These are phyloP conservation scores for Auriscalpium vulgare DNA, from an alignment of 768 basidiomycete genomes.

Conservation along the genomic window DNA sequence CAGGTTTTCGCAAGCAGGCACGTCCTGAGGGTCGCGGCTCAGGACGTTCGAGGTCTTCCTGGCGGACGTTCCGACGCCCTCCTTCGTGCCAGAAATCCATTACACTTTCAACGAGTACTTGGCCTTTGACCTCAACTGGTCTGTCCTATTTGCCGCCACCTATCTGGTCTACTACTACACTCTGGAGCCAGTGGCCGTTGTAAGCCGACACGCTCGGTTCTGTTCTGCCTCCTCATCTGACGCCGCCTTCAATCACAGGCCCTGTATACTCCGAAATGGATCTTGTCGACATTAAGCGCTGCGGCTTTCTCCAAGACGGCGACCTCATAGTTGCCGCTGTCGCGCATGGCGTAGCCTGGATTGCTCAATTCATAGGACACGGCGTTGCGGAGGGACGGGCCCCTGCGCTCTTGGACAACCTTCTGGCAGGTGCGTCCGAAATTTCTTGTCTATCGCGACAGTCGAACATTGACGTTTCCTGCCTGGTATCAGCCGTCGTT, in stretches of 20 bases:
- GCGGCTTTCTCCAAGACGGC: constrained; percentile 52
- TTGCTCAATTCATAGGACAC: constrained; percentile 87
- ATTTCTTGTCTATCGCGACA: too few species aligned
- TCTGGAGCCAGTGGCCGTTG: constrained; percentile 82
- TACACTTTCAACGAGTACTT: constrained; percentile 53
- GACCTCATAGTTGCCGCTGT: constrained; percentile 44
- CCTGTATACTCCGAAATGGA: constrained; percentile 68
- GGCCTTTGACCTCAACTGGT: constrained; percentile 59
- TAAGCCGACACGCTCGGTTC: constrained; percentile 35
- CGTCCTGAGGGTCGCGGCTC: neutral
- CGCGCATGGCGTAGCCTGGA: constrained; percentile 71
- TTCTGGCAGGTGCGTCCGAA: constrained; percentile 61
- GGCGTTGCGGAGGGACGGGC: constrained; percentile 81
- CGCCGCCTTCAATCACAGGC: constrained; percentile 35
- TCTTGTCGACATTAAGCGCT: constrained; percentile 58
- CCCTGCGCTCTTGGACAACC: constrained; percentile 83
- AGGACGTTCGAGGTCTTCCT: constrained; percentile 61
- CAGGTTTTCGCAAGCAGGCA: neutral
- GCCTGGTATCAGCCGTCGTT: constrained; percentile 55
- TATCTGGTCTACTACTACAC: constrained; percentile 72
- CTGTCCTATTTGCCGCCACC: constrained; percentile 47
- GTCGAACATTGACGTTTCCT: neutral
- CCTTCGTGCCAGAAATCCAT: constrained; percentile 42
- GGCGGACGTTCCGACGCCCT: constrained; percentile 20
- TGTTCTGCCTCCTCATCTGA: neutral